These are phyloP conservation scores for Acer saccharum DNA, from an alignment of 345 rosid genomes.

Conservation along the genomic window DNA sequence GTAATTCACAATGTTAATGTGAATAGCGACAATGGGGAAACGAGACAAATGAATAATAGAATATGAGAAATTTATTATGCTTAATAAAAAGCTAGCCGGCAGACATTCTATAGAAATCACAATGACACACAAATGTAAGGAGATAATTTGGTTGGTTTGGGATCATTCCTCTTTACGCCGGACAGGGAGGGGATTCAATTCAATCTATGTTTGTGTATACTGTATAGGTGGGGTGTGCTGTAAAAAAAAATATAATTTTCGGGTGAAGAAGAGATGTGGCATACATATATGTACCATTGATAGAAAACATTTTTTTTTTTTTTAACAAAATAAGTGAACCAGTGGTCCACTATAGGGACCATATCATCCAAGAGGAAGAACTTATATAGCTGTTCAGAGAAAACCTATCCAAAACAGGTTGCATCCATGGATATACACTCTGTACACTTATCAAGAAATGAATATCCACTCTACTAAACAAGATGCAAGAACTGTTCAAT, in stretches of 20 bases:
- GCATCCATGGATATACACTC: no score
- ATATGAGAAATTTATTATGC: not conserved
- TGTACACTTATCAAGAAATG: not conserved
- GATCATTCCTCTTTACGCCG: no score
- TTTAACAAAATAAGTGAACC: not conserved
- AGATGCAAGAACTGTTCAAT: not conserved
- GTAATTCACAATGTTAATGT: not conserved
- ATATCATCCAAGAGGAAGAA: not conserved
- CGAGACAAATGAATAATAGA: not conserved
- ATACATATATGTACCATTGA: not conserved
- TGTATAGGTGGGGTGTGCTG: no score
- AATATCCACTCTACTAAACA: not conserved
- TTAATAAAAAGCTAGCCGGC: not conserved
- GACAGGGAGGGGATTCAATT: no score
- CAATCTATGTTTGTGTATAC: not conserved
- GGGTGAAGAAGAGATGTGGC: no score
- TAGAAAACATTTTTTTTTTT: not conserved
- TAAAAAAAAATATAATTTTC: no score
- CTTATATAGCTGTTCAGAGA: no score
- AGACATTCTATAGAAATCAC: not conserved
- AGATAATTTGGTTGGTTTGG: no score
- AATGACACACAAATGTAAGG: no score
- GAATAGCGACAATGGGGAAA: no score
- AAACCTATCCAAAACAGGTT: no score
- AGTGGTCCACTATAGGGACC: not conserved